Evolutionary conservation across 371 early-diverging fungal species (phyloP), one percentile per base, ranked within the genome.

Genomic region (Mucor sp.): DNA sequence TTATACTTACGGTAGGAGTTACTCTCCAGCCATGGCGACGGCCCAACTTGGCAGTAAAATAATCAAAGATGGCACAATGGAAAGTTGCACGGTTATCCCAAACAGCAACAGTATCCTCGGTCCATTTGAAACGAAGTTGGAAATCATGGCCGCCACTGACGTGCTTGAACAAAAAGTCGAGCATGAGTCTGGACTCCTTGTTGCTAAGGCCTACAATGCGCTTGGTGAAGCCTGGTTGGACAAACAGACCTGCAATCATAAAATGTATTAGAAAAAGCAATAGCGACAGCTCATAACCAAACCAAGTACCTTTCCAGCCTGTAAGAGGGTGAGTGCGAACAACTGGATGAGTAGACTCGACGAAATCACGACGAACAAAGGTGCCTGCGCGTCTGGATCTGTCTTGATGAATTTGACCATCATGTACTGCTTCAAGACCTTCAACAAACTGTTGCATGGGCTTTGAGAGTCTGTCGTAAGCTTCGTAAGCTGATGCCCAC

Each of bases 321-420:
- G 90, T 89, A 32, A 90, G 83, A 37, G 90, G 90, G 69, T 90
- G 86, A 8, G 87, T 87, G 55, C 90, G 85, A 48, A 90, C 62
- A 6, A 88, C 63, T 11, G 89, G 90, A 60, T 89, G 89, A 6
- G 35, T 47, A 12, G 76, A 67, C 35, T 77, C 84, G 47, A 78
- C 78, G 44, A 74, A 62, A 28, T 81, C 76, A 44, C 84, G 77
- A 25, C 84, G 84, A 28, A 82, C 67, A 65, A 73, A 71, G 19
- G 68, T 67, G 28, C 84, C 86, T 11, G 67, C 60, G 64, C 27
- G 69, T 23, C 64, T 78, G 27, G 76, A 78, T 58, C 71, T 68
- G 19, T 71, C 62, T 3, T 63, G 62, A 62, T 82, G 82, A 21
- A 79, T 76, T 27, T 80, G 73, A 6, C 80, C 89, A 15, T 75